Evolutionary conservation across 2,329 filamentous ascomycete species (phyloP).

Genomic region (Rhynchosporium agropyri): DNA sequence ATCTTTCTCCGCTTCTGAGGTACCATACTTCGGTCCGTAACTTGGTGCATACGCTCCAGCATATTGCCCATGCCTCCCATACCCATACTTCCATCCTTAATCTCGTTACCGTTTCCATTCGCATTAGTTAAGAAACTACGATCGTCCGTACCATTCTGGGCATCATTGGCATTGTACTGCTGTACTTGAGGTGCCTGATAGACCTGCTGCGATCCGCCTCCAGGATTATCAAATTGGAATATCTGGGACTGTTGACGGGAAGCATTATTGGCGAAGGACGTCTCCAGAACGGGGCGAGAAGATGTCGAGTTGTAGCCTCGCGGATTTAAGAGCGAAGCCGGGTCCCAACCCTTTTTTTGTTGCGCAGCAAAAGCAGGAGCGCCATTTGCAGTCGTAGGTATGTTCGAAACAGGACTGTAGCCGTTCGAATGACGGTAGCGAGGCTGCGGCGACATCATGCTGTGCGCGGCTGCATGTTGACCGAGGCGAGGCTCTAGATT

Average conservation of each 20-base stretch:
- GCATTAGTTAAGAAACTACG: constrained; percentile 32
- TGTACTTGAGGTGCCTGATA: constrained; percentile 18
- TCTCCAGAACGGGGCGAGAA: constrained; percentile 28
- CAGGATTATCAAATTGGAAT: constrained; percentile 42
- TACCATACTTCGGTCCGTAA: constrained; percentile 65
- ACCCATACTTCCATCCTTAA: constrained; percentile 1
- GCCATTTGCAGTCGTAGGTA: constrained; percentile 28
- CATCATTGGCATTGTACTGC: constrained; percentile 7
- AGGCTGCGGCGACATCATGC: constrained; percentile 16
- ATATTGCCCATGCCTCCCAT: constrained; percentile 57
- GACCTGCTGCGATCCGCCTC: constrained; percentile 23
- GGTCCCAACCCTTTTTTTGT: constrained; percentile 44
- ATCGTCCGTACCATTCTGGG: constrained; percentile 12
- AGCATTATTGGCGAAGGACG: constrained; percentile 19
- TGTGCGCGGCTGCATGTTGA: constrained; percentile 12
- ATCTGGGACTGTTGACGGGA: constrained; percentile 22
- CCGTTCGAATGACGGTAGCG: constrained; percentile 36
- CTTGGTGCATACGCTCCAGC: constrained; percentile 76
- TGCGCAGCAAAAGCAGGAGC: constrained; percentile 26
- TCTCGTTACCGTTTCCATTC: constrained; percentile 31
- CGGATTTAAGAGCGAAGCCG: constrained; percentile 48
- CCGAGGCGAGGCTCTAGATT: constrained; percentile 29
- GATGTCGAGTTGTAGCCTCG: constrained; percentile 38
- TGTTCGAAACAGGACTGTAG: constrained; percentile 35
- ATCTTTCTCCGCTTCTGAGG: constrained; percentile 69